Base-by-base conservation (phyloP, 495 filamentous ascomycete species). In the Recurvomyces mirabilis region DNA sequence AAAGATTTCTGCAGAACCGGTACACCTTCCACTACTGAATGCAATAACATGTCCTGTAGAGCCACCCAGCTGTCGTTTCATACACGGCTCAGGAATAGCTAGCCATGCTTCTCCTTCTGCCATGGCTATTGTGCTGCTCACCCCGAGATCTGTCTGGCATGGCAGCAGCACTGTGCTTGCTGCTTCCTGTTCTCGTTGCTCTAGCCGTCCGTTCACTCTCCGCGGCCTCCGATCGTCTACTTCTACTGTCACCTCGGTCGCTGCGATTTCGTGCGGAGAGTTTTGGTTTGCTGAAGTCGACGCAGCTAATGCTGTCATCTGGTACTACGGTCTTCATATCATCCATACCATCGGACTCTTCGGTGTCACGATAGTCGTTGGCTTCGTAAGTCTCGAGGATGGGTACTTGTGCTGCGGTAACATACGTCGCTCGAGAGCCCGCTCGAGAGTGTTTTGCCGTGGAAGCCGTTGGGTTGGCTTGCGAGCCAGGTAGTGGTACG, bases 271-370 rank as follows among this genome's bases (percentile, higher is more conserved):
- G 13, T 24, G 30, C 17, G 5, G 23, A 4, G 4, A 17, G 33
- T 1, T 32, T n/a, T 10, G 40, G 26, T 40, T 33, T 24, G 18
- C 34, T 30, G 14, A 41, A 50, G 21, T 58, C 60, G 5, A 55
- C 52, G 30, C 60, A 55, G 32, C 53, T 58, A 36, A 64, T 64
- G 30, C 59, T 62, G 35, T 64, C 61, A 36, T 59, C 57, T 3
- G 61, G 61, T 10, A 57, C 58, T 2, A 64, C 55, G 1, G 59
- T 62, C 24, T 52, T 48, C 12, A 34, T 44, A 47, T 63, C 60
- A 38, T 43, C 46, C 1, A 45, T 23, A 38, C 52, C 37, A 19
- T 60, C 51, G 3, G 54, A 41, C 14, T 60, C 55, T 14, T 56
- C 54, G 7, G 49, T 38, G 35, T 46, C 51, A 15, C 43, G 52